Evolutionary conservation across 176 grass and related monocot genomes (phyloP), one percentile per base, ranked within the genome.

Genomic region (Avena sativa): DNA sequence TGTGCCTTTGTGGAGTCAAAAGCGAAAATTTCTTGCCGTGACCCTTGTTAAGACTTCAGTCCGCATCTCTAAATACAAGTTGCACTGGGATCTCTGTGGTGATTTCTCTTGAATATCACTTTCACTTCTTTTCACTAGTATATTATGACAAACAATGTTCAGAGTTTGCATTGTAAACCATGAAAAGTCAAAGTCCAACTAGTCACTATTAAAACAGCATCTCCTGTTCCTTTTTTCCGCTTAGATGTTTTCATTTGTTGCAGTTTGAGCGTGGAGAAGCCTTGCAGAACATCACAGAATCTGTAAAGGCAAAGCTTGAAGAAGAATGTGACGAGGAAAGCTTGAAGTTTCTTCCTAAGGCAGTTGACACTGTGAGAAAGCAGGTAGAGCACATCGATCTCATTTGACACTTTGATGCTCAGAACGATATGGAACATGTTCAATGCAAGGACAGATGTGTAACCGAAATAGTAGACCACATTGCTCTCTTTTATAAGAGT

Each of bases 181-280:
- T 76, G 73, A 53, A 76, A 23, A 14, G 13, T 55, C 23, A 56
- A 77, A 77, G 9, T 70, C 14, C 14, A 76, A 76, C 73, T 15
- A 67, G 14, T 67, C 32, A 67, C 2, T 16, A 67, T 67, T 36
- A 0, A 67, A 67, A 28, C 64, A 36, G 30, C 64, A 67, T 67
- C 64, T 36, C 28, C 14, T 50, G 47, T 53, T 76, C 34, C n/a
- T 82, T 46, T 60, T 52, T 48, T 63, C 38, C 0, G 6, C 69
- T 84, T 23, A 51, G 43, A 20, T 89, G 21, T 84, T 64, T 88
- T 84, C 44, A 77, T 52, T 73, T 78, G 53, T 72, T 80, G 77
- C 79, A 99, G 97, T 99, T 99, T 93, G 92, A 96, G 52, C 88
- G 94, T 3, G 97, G 97, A 80, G 97, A 92, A 90, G 97, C 94